Evolutionary conservation across 2,329 filamentous ascomycete species (phyloP), one percentile per base, ranked within the genome.

Genomic region (Diplocarpon mali): DNA sequence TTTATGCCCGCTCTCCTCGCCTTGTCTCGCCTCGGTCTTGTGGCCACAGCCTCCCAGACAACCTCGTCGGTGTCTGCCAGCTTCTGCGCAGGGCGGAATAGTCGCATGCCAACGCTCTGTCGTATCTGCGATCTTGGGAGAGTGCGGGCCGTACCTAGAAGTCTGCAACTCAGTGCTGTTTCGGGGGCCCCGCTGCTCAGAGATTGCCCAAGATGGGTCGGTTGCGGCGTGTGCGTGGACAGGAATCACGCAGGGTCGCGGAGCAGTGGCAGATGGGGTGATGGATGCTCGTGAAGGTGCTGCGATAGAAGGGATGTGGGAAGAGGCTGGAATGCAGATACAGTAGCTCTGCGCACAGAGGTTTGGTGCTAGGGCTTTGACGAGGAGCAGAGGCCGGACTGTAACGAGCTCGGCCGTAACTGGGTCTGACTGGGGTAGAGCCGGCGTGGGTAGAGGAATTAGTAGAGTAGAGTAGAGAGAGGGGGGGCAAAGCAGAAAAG

Each of bases 181-280:
- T 45, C n/a, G 16, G 34, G 38, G 53, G 54, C 55, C 55, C 53
- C 55, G 52, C 55, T 55, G 53, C 53, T 24, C 20, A 51, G 53
- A 49, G 52, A 48, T 52, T 28, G 47, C 42, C 40, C 24, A 30
- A 35, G 24, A 20, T 9, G 24, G 29, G 28, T n/a, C n/a, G 20
- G 32, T 35, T 42, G 32, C 32, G 40, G 32, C 28, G 32, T 29
- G 39, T 27, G 31, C 16, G 7, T 5, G 14, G 27, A 10, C 20
- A 30, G 11, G 36, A 44, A 38, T 32, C 29, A 35, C 43, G 27
- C 38, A 17, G n/a, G 15, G 24, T 42, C 17, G 32, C 35, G 13
- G 3, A 31, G 7, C 24, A 35, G 29, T 34, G 42, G 41, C 28
- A 43, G 35, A 36, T 30, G 35, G 29, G 42, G 20, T 24, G 20